Evolutionary conservation across 1,284 basidiomycete genomes (phyloP).

Genomic region (Cryptococcus sp.): DNA sequence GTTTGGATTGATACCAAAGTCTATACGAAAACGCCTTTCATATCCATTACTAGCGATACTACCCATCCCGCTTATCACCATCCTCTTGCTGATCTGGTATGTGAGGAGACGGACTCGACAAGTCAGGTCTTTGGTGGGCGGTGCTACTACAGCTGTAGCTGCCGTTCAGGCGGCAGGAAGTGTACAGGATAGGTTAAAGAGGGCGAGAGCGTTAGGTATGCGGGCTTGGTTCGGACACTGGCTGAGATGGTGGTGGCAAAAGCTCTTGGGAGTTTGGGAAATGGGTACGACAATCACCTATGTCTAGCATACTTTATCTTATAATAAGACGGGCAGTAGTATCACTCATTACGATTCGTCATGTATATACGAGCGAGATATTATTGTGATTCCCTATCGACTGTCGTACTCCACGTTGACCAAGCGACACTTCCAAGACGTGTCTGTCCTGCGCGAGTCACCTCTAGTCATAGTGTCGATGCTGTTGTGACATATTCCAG

Average conservation of each 20-base stretch:
- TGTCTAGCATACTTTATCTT: too few species aligned
- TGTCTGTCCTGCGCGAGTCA: too few species aligned
- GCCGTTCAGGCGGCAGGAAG: background rate
- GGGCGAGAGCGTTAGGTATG: constrained; percentile 9
- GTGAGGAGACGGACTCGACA: constrained; percentile 1
- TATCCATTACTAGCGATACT: constrained; percentile 3
- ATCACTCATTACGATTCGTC: background rate
- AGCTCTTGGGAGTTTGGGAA: constrained; percentile 40
- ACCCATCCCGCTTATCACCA: constrained; percentile 12
- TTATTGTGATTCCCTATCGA: background rate
- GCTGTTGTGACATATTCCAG: too few species aligned
- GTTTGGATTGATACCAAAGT: background rate
- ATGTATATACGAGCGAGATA: background rate
- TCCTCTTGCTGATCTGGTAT: constrained; percentile 4
- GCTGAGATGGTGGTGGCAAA: constrained; percentile 38
- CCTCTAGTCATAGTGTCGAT: too few species aligned
- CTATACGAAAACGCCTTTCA: background rate
- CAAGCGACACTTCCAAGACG: too few species aligned
- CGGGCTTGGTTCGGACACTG: constrained; percentile 29
- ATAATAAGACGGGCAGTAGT: background rate
- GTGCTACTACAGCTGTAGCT: background rate
- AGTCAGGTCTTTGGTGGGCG: background rate
- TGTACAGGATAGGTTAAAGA: constrained; percentile 11
- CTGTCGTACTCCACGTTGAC: constrained; percentile 3
- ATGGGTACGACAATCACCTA: constrained; percentile 45